Evolutionary conservation across 495 filamentous ascomycete genomes (phyloP).

Genomic region (Aspergillus panamensis): DNA sequence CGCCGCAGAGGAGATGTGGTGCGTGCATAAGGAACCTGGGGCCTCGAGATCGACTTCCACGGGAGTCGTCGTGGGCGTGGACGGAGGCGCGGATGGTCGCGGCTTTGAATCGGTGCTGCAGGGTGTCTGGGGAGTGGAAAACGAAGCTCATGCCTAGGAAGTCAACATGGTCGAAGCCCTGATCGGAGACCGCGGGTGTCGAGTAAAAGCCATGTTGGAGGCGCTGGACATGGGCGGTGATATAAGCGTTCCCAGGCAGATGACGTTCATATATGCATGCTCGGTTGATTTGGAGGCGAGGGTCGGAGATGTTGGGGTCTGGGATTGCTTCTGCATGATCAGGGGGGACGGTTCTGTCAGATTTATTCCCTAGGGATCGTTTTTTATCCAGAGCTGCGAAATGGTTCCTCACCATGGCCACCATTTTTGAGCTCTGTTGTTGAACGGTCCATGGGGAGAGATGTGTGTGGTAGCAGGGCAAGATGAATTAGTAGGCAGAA

Average conservation of each 20-base stretch:
- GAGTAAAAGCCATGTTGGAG: slow-evolving; percentile 52
- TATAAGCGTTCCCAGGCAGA: slow-evolving; percentile 48
- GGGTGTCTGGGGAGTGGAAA: slow-evolving; percentile 44
- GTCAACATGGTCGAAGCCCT: slow-evolving; percentile 43
- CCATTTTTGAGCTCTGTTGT: not conserved
- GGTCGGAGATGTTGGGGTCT: slow-evolving; percentile 42
- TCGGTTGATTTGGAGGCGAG: slow-evolving; percentile 43
- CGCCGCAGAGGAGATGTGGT: slow-evolving; percentile 50
- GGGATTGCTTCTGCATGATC: slow-evolving; percentile 3
- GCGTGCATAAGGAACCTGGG: slow-evolving; percentile 51
- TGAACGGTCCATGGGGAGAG: not conserved
- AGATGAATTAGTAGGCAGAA: not conserved
- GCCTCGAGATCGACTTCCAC: slow-evolving; percentile 20
- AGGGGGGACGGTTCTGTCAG: slow-evolving; percentile 1
- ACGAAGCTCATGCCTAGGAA: slow-evolving; percentile 51
- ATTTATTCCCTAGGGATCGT: not conserved
- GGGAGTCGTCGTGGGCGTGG: slow-evolving; percentile 35
- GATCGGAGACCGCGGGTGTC: slow-evolving; percentile 38
- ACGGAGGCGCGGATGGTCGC: slow-evolving; percentile 44
- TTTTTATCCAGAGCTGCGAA: slow-evolving; percentile 1
- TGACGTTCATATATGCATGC: slow-evolving; percentile 50
- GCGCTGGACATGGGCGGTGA: slow-evolving; percentile 49
- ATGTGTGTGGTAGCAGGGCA: not conserved
- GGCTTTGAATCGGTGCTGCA: slow-evolving; percentile 46
- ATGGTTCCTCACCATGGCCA: slow-evolving; percentile 11